These are phyloP conservation scores for Zea mays DNA, from an alignment of 176 grass and related monocot species.

Conservation along the genomic window Zm-B73-REFERENCE-NAM-5.0 NC_050099.1:244185501-244186000, in stretches of 20 bases:
- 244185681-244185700: neutral
- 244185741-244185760: neutral
- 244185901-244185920: constrained; percentile 7
- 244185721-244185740: neutral
- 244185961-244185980: constrained; percentile 5
- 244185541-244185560: constrained; percentile 12
- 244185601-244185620: neutral
- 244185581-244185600: constrained; percentile 18
- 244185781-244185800: neutral
- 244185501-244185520: neutral
- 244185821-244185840: neutral
- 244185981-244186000: constrained; percentile 16
- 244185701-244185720: neutral
- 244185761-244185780: neutral
- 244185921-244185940: constrained; percentile 28
- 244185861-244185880: constrained; percentile 19
- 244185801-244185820: neutral
- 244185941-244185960: constrained; percentile 1
- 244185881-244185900: neutral
- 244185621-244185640: constrained; percentile 22
- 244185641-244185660: constrained; percentile 22
- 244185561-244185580: neutral
- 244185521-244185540: constrained; percentile 16
- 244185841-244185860: neutral
- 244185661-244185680: constrained; percentile 2